Evolutionary conservation across 768 basidiomycete species (phyloP).

Genomic region (Strobilomyces confusus): DNA sequence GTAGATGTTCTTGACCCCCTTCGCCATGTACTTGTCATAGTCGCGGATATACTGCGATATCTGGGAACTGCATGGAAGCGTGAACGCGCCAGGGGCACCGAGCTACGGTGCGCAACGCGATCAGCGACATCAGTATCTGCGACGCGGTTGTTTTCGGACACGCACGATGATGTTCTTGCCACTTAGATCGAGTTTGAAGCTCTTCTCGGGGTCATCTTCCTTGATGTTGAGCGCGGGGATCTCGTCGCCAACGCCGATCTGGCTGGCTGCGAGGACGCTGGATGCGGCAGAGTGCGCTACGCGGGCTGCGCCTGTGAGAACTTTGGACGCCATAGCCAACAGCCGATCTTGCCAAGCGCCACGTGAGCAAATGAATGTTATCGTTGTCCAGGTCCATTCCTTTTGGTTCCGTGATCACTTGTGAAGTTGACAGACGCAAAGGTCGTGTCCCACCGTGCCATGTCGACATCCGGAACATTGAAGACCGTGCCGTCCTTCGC

Average conservation of each 20-base stretch:
- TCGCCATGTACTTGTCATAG: constrained; percentile 68
- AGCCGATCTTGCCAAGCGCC: not conserved
- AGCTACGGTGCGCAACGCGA: constrained; percentile 36
- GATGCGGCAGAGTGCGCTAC: constrained; percentile 54
- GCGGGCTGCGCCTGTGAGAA: constrained; percentile 44
- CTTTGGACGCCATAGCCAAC: constrained; percentile 43
- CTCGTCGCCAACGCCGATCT: constrained; percentile 35
- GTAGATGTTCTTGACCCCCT: constrained; percentile 69
- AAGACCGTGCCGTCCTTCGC: too few species aligned
- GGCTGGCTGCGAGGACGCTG: constrained; percentile 43
- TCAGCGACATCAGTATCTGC: not conserved
- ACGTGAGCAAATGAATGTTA: too few species aligned
- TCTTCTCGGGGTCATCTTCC: constrained; percentile 48
- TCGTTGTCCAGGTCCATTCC: too few species aligned
- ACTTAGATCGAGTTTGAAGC: constrained; percentile 41
- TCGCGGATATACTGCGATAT: constrained; percentile 60
- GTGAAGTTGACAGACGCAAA: too few species aligned
- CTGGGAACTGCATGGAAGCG: constrained; percentile 64
- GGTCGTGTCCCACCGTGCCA: too few species aligned
- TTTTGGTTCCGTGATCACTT: too few species aligned
- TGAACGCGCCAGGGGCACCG: constrained; percentile 76
- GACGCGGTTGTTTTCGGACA: constrained; percentile 2
- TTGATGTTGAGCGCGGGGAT: constrained; percentile 55
- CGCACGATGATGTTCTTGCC: constrained; percentile 66
- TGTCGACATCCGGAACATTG: not conserved